Percentiles rank a stretch among this genome's conserved stretches.
Evolutionary conservation across 2,329 filamentous ascomycete species (phyloP).

Genomic region (Xylariaceae sp.): DNA sequence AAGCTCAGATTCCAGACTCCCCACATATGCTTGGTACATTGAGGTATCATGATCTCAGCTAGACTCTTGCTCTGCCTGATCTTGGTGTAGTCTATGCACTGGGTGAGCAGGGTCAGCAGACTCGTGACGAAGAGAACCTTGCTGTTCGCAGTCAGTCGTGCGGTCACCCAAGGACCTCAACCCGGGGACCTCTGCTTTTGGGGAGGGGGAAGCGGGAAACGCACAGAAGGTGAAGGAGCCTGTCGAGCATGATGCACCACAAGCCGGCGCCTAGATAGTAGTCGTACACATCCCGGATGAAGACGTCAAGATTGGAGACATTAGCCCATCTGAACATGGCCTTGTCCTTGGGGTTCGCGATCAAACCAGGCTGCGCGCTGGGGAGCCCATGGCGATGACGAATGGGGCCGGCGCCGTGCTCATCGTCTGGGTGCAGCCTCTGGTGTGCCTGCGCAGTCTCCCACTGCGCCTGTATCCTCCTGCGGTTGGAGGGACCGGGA

Average conservation of each 20-base stretch:
- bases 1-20: conserved; percentile 71
- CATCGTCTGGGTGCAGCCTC: conserved; percentile 41
- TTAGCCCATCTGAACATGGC: conserved; percentile 94
- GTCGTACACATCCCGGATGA: conserved; percentile 78
- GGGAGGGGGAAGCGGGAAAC: conserved; percentile 27
- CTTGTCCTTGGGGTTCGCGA: conserved; percentile 56
- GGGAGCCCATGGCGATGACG: conserved; percentile 15
- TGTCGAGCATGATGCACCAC: conserved; percentile 75
- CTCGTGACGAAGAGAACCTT: conserved; percentile 79
- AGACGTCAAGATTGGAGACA: conserved; percentile 82
- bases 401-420: conserved; percentile 17
- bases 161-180: not conserved
- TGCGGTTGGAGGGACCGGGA: conserved; percentile 41
- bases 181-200: not conserved
- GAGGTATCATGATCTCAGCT: conserved; percentile 56
- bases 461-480: conserved; percentile 49
- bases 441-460: conserved; percentile 51
- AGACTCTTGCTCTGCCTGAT: conserved; percentile 61
- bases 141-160: conserved; percentile 37
- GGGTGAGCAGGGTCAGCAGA: conserved; percentile 77
- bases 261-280: conserved; percentile 83
- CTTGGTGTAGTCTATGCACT: conserved; percentile 78
- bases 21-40: conserved; percentile 74
- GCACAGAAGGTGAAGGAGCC: conserved; percentile 68
- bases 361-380: conserved; percentile 22